Evolutionary conservation across 768 basidiomycete species (phyloP).

Genomic region (Phaffia tasmanica): DNA sequence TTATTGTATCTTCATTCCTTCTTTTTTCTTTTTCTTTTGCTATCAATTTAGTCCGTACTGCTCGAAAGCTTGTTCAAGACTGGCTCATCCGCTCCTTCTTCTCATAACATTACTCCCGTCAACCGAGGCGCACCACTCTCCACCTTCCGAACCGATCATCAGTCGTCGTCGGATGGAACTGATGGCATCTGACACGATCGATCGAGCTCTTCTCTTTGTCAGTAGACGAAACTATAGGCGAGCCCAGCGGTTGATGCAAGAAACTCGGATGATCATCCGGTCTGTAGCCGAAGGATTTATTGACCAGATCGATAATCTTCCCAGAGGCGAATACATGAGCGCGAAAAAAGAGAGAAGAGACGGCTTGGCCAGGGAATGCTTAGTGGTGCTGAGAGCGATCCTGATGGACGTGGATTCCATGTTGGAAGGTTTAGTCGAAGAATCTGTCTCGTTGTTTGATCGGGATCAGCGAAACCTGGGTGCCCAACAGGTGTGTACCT

Average conservation of each 20-base stretch:
- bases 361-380: slow-evolving; percentile 56
- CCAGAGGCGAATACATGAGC: slow-evolving; percentile 27
- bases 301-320: slow-evolving; percentile 48
- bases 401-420: slow-evolving; percentile 77
- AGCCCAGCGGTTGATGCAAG: slow-evolving; percentile 77
- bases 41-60: slow-evolving; percentile 56
- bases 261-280: slow-evolving; percentile 84
- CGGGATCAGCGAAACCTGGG: slow-evolving; percentile 90
- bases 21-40: no score
- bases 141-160: slow-evolving; percentile 66
- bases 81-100: slow-evolving; percentile 86
- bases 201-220: slow-evolving; percentile 80
- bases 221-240: slow-evolving; percentile 81
- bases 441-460: slow-evolving; percentile 83
- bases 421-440: slow-evolving; percentile 67
- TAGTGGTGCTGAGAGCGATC: slow-evolving; percentile 72
- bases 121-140: slow-evolving; percentile 30
- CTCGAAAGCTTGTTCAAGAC: slow-evolving; percentile 67
- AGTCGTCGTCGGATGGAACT: slow-evolving; percentile 93
- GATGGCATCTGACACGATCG: slow-evolving; percentile 93
- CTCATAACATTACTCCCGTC: slow-evolving; percentile 78
- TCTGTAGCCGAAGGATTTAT: slow-evolving; percentile 79
- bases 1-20: no score
- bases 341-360: slow-evolving; percentile 68
- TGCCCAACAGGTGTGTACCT: slow-evolving; percentile 70